Evolutionary conservation across 1,284 basidiomycete species (phyloP).

Genomic region (Bjerkandera adusta): DNA sequence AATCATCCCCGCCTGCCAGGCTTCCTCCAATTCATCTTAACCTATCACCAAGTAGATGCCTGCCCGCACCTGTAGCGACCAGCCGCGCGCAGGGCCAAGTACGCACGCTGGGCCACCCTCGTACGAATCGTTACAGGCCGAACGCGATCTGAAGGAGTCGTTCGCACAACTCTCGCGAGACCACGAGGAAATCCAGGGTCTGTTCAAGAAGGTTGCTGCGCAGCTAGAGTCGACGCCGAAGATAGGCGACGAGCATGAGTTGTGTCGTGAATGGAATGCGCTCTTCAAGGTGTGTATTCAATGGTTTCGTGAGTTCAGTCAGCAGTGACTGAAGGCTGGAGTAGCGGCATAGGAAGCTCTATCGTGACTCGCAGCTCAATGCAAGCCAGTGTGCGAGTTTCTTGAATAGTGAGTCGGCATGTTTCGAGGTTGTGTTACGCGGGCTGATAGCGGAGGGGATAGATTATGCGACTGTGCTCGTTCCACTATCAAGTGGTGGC

Average conservation of each 20-base stretch:
- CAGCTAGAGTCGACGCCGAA: conserved; percentile 23
- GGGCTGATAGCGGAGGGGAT: too few species aligned
- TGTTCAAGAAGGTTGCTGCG: conserved; percentile 23
- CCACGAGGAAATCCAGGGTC: conserved; percentile 25
- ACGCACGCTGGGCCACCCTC: conserved; percentile 13
- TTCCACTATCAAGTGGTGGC: conserved; percentile 26
- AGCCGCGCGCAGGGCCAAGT: too few species aligned
- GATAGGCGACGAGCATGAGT: conserved; percentile 24
- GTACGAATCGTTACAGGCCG: conserved; percentile 19
- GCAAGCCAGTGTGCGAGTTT: conserved; percentile 26
- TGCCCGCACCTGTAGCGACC: too few species aligned
- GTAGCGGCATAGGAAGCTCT: conserved; percentile 23
- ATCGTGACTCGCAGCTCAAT: conserved; percentile 25
- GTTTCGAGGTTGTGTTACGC: neutral
- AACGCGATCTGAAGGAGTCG: conserved; percentile 19
- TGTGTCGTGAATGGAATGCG: conserved; percentile 22
- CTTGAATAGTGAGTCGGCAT: conserved; percentile 19
- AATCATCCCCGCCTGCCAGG: too few species aligned
- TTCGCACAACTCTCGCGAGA: conserved; percentile 21
- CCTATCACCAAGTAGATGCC: too few species aligned
- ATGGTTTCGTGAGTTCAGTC: too few species aligned
- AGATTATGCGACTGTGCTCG: conserved; percentile 28
- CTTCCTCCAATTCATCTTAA: too few species aligned
- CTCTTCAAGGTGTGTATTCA: conserved; percentile 19
- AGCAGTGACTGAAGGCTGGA: too few species aligned